phyloP scores from a whole-genome alignment of 2,329 filamentous ascomycete genomes.

The Ophiostoma sp. region DNA sequence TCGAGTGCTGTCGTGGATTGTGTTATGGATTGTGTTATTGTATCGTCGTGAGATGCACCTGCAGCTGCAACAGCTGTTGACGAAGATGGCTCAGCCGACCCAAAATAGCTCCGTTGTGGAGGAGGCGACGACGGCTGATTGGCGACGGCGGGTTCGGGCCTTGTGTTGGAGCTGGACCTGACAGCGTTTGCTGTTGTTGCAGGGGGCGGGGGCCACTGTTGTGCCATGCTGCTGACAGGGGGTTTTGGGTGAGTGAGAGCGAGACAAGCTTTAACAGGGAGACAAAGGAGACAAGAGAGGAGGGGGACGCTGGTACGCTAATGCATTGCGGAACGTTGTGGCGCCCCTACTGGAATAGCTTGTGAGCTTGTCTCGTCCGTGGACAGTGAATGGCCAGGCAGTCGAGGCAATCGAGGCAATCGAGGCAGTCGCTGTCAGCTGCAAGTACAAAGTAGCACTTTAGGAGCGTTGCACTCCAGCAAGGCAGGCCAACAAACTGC shows the following conservation, averaged over 20 bases:
- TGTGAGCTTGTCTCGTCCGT: not conserved
- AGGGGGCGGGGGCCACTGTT: not conserved
- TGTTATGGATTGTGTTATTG: not conserved
- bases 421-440: not conserved
- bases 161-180: slow-evolving; percentile 16
- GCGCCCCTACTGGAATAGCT: not conserved
- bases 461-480: not conserved
- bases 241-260: not conserved
- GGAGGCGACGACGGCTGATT: slow-evolving; percentile 42
- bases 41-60: not conserved
- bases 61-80: slow-evolving; percentile 34
- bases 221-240: slow-evolving; percentile 15
- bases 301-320: not conserved
- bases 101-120: slow-evolving; percentile 14
- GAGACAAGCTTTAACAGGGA: not conserved
- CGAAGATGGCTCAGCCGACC: slow-evolving; percentile 29
- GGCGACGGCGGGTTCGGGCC: slow-evolving; percentile 36
- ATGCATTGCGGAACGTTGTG: slow-evolving; percentile 22
- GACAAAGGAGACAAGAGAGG: not conserved
- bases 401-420: not conserved
- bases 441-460: not conserved
- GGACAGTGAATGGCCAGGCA: slow-evolving; percentile 10
- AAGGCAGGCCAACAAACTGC: not conserved
- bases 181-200: not conserved
- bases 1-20: not conserved